phyloP scores from a whole-genome alignment of 371 early-diverging fungal genomes.

The Apophysomyces ossiformis region DNA sequence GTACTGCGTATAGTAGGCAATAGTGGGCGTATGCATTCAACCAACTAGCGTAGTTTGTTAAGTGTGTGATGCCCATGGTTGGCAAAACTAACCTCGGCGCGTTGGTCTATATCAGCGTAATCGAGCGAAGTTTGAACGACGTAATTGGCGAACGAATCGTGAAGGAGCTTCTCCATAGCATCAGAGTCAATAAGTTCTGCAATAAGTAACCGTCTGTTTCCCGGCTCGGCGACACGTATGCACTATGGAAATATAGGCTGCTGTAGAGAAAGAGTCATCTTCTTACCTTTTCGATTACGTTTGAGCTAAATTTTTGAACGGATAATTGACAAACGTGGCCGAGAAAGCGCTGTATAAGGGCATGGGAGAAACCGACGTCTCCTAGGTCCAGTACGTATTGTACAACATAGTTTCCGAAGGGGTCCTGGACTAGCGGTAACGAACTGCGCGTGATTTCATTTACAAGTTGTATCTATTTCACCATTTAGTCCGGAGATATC shows the following conservation, averaged over 20 bases:
- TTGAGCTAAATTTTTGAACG: slow-evolving; percentile 91
- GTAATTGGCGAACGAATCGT: slow-evolving; percentile 91
- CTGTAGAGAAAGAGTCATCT: neutral
- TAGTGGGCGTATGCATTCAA: slow-evolving; percentile 79
- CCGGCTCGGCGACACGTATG: slow-evolving; percentile 79
- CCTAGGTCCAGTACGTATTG: slow-evolving; percentile 93
- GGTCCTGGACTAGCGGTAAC: slow-evolving; percentile 86
- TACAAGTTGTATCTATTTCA: slow-evolving; percentile 66
- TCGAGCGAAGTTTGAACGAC: slow-evolving; percentile 94
- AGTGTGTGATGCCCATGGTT: neutral
- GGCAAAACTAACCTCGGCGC: slow-evolving; percentile 49
- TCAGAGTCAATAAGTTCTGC: slow-evolving; percentile 73
- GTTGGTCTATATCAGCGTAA: slow-evolving; percentile 76
- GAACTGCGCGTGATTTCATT: slow-evolving; percentile 77
- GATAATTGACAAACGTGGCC: slow-evolving; percentile 76
- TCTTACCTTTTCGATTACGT: slow-evolving; percentile 87
- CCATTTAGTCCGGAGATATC: neutral
- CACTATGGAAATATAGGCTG: slow-evolving; percentile 47
- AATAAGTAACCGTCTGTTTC: slow-evolving; percentile 71
- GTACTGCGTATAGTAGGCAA: slow-evolving; percentile 83
- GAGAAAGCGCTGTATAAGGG: slow-evolving; percentile 77
- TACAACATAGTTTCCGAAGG: slow-evolving; percentile 98
- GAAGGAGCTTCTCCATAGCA: slow-evolving; percentile 74
- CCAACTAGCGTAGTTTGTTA: slow-evolving; percentile 44
- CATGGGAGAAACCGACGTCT: slow-evolving; percentile 69